Evolutionary conservation across 2,329 filamentous ascomycete genomes (phyloP).

Genomic region (Penicillium sp.): DNA sequence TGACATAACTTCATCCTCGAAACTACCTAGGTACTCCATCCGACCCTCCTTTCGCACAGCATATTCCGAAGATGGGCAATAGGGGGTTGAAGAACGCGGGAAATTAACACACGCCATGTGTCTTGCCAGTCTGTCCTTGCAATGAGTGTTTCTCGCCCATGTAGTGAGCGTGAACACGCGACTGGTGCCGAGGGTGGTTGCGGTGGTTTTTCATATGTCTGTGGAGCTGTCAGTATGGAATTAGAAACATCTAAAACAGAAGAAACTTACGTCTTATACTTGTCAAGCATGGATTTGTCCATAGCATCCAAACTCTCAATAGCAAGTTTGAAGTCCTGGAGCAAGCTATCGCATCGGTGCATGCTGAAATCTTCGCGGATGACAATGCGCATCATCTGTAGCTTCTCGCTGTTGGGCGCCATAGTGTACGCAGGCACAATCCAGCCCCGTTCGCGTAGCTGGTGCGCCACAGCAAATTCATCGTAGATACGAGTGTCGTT

Average conservation of each 20-base stretch:
- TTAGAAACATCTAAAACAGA: neutral
- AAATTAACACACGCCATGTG: constrained; percentile 72
- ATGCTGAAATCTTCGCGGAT: constrained; percentile 89
- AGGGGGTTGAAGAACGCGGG: neutral
- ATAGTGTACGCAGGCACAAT: constrained; percentile 96
- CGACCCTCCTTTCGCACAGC: neutral
- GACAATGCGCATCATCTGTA: constrained; percentile 91
- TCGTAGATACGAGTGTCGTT: constrained; percentile 59
- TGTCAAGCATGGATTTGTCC: constrained; percentile 68
- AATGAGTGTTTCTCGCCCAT: constrained; percentile 79
- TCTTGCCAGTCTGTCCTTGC: constrained; percentile 87
- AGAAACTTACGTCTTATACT: constrained; percentile 60
- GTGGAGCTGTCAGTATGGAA: neutral
- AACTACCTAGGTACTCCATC: neutral
- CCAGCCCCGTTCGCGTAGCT: constrained; percentile 83
- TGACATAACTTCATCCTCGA: neutral
- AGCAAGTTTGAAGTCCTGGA: constrained; percentile 76
- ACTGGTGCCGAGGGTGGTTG: constrained; percentile 51
- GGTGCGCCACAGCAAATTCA: constrained; percentile 77
- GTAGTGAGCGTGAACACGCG: constrained; percentile 51
- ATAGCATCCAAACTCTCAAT: constrained; percentile 68
- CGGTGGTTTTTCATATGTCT: constrained; percentile 57
- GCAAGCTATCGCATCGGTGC: constrained; percentile 73
- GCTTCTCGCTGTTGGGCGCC: constrained; percentile 77
- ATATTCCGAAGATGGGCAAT: neutral